phyloP scores from a whole-genome alignment of 1,139 yeast genomes.

The Zygosaccharomyces sapae region DNA sequence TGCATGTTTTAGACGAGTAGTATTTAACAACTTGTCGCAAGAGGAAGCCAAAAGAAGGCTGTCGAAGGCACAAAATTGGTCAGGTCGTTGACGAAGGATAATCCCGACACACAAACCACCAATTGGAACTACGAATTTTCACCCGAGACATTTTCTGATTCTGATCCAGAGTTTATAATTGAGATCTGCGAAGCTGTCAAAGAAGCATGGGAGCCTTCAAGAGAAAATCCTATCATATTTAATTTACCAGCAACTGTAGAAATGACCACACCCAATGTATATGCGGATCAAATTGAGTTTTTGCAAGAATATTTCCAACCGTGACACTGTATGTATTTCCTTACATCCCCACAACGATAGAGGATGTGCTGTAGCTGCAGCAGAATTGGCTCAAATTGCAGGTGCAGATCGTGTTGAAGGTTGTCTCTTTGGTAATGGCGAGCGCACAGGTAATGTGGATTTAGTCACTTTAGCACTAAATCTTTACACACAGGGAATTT shows the following conservation, averaged over 20 bases:
- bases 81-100: slow-evolving; percentile 81
- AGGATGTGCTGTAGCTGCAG: slow-evolving; percentile 97
- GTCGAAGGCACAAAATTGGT: slow-evolving; percentile 79
- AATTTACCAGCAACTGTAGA: slow-evolving; percentile 99
- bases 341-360: slow-evolving; percentile 95
- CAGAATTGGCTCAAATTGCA: slow-evolving; percentile 88
- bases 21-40: slow-evolving; percentile 76
- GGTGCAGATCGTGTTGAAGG: slow-evolving; percentile 99
- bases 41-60: slow-evolving; percentile 76
- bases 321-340: slow-evolving; percentile 84
- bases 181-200: slow-evolving; percentile 94
- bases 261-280: slow-evolving; percentile 87
- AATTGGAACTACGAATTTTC: slow-evolving; percentile 90
- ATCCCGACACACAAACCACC: slow-evolving; percentile 65
- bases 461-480: slow-evolving; percentile 88
- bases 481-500: slow-evolving; percentile 88
- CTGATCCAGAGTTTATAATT: slow-evolving; percentile 76
- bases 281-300: slow-evolving; percentile 96
- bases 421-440: slow-evolving; percentile 95
- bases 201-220: slow-evolving; percentile 85
- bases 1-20: slow-evolving; percentile 85
- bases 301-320: slow-evolving; percentile 66
- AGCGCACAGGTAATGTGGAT: slow-evolving; percentile 97
- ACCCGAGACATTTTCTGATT: slow-evolving; percentile 91
- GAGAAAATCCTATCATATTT: slow-evolving; percentile 81